Base-by-base conservation (phyloP, 768 basidiomycete species). In the Mycena maculata region DNA sequence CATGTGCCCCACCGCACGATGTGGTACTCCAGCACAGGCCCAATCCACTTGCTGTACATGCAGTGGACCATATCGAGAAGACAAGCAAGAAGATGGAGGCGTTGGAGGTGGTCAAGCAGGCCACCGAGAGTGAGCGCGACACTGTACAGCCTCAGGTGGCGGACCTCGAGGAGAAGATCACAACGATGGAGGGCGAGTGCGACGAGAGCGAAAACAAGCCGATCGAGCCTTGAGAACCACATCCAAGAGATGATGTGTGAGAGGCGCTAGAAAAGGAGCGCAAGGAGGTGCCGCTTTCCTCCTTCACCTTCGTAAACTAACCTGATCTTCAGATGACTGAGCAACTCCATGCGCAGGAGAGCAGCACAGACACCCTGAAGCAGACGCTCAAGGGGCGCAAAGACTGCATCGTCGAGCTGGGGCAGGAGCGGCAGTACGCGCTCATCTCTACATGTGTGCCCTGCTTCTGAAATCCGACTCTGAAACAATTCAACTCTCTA, bases 41-140 rank as follows among this genome's bases (percentile, higher is more conserved):
- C n/a, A n/a, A n/a, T n/a, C n/a, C n/a, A n/a, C n/a, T n/a, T n/a
- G 76, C 75, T 92, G 33, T 88, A 92, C 71, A 86, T 88, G 12
- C 91, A 92, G 76, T 92, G 91, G 79, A 82, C 36, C 80, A 87
- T 61, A 88, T 90, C 10, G 90, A 92, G 77, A 80, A 80, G 64
- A 76, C 80, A 15, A 78, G 80, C n/a, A 88, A 89, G 69, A 81
- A 79, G 70, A 79, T 86, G 11, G 74, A 80, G 36, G 75, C 74
- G 33, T 74, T 87, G 38, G 76, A 76, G 73, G 78, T 74, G 59
- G 81, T 81, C 61, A 78, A 77, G 66, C 66, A 71, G 9, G 76
- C 74, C 45, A 65, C 83, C 38, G 79, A 84, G 70, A 69, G 69
- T 6, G 85, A 86, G 67, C 77, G 81, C 28, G 82, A 83, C 41